Evolutionary conservation across 768 basidiomycete genomes (phyloP), one percentile per base, ranked within the genome.

Genomic region (Rhodotorula toruloides): DNA sequence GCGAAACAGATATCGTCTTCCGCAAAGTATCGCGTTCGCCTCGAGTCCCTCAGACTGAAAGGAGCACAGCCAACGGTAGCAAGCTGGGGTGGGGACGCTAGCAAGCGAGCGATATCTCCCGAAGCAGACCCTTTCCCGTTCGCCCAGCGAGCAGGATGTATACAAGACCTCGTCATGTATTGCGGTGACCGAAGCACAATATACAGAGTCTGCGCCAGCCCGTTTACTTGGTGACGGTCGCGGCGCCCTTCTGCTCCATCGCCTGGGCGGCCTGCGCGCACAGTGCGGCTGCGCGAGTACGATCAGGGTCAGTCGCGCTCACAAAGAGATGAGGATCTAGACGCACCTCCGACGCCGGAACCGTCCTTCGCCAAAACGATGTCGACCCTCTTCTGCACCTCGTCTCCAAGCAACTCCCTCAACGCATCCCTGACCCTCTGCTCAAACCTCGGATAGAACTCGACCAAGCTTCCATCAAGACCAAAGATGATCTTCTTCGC

Each of bases 321-420:
- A 19, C 19, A 6, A 10, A 29, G n/a, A 21, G 19, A 11, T n/a
- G 25, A 48, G 25, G 2, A 36, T 4, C 8, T 3, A 2, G 29
- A 77, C 88, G 79, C 77, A 96, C 93, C 94, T 75, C 96, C 96
- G 47, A 92, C 91, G 43, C 94, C 96, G 74, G 90, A 93, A 19
- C 96, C 96, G 73, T 99, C 96, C 78, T 96, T 98, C 8, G 96
- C 96, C 76, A 98, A 76, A 43, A 91, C 94, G 73, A 98, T 89
- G 54, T 87, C 83, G 1, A 96, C 85, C 37, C 85, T 81, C 74
- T 84, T 81, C 80, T 93, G 91, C 12, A 89, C 85, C 39, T 89
- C 85, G 46, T 84, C 80, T 4, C 94, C 94, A 5, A 98, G 84
- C 29, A 98, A 75, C 6, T 79, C 76, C n/a, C 83, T 80, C 56